Base-by-base conservation (phyloP, 1,139 yeast genomes). In the Citeromyces siamensis region DNA sequence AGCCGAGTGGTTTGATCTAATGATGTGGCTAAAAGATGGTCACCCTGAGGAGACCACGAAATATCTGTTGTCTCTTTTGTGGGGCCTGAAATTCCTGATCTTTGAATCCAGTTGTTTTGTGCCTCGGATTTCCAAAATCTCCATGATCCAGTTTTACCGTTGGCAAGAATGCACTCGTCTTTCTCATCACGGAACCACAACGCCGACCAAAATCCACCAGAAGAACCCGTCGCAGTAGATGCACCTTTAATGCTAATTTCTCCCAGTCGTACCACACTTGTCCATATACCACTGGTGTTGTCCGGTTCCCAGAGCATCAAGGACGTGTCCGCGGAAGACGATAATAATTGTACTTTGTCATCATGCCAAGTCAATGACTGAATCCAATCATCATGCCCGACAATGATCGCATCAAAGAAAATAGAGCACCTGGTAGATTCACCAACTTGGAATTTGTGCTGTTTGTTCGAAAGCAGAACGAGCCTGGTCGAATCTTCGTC, bases 331-430 rank as follows among this genome's bases (percentile, higher is more conserved):
- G 97, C 94, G 38, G 95, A 83, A 1, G 95, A 77, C 0, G 96
- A 84, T 34, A 93, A 60, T 19, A 90, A 62, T 46, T 71, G 75
- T 18, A 74, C 53, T 40, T 71, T 67, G 5, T 59, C 51, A 2
- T 60, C 51, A 49, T 81, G 83, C 97, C 98, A 93, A 39, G 69
- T 66, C 34, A 90, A 63, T 6, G 86, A 77, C 9, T 90, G 75
- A 20, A 93, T 79, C 98, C 98, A 93, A 56, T 93, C 99, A 53
- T 93, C 99, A 55, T 93, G 98, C 7, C 98, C 98, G 81, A 90
- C 80, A 22, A 93, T 75, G 43, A 93, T 69, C 0, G 98, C 96
- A 52, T 93, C 98, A 52, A 86, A 86, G 44, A 75, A 75, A 41
- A 85, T 68, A 0, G 85, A 73, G 38, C 68, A 71, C 38, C 60